These are phyloP conservation scores for Mycena epipterygia DNA, from an alignment of 768 basidiomycete genomes.

Conservation along the genomic window DNA sequence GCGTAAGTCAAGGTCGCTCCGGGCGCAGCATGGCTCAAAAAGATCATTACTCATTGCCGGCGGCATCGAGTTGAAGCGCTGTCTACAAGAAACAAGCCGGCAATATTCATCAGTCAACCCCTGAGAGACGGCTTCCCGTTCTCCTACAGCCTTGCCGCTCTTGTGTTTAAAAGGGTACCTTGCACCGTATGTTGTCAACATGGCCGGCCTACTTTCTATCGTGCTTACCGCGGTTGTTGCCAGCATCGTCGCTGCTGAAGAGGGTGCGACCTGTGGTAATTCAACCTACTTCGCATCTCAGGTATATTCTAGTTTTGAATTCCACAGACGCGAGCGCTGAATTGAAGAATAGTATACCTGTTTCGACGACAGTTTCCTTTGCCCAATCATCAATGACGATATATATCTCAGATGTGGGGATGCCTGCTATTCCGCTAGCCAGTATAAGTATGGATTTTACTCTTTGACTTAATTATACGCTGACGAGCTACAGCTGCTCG, in stretches of 20 bases:
- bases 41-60: too few relatives aligned
- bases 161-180: too few relatives aligned
- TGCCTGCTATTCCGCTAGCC: constrained; percentile 29
- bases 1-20: not conserved
- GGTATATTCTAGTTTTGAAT: not conserved
- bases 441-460: constrained; percentile 16
- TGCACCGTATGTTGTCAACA: not conserved
- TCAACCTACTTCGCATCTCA: constrained; percentile 27
- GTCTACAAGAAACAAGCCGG: too few relatives aligned
- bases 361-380: constrained; percentile 30
- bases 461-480: not conserved
- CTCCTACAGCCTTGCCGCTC: too few relatives aligned
- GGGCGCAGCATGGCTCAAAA: too few relatives aligned
- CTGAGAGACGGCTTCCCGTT: too few relatives aligned
- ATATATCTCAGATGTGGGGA: constrained; percentile 18
- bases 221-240: not conserved
- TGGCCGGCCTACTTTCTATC: not conserved
- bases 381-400: constrained; percentile 30
- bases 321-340: not conserved
- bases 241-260: constrained; percentile 1
- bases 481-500: constrained; percentile 15
- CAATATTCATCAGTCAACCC: too few relatives aligned
- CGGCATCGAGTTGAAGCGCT: not conserved
- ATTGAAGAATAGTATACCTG: constrained; percentile 26
- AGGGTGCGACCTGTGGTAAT: constrained; percentile 17